phyloP scores from a whole-genome alignment of 2,329 filamentous ascomycete species.

The Fusarium clavum region DNA sequence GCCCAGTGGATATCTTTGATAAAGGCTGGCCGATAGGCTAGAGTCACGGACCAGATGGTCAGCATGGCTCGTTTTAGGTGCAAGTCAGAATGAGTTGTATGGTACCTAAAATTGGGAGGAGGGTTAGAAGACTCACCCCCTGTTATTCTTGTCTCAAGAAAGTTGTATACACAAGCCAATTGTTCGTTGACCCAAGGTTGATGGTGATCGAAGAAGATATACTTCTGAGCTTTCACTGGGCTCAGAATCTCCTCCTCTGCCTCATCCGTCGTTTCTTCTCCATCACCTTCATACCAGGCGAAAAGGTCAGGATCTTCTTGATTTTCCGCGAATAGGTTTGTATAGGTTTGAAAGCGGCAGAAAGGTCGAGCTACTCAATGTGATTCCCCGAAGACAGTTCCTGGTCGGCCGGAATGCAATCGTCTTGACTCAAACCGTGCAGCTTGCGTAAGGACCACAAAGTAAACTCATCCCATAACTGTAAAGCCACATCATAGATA shows the following conservation, averaged over 20 bases:
- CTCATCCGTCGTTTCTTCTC: not conserved
- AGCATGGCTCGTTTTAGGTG: constrained; percentile 33
- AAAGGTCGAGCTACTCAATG: constrained; percentile 37
- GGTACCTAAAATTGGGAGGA: not conserved
- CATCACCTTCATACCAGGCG: not conserved
- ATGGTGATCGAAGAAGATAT: constrained; percentile 37
- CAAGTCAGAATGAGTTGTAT: constrained; percentile 14
- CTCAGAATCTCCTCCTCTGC: not conserved
- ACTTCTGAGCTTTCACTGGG: constrained; percentile 21
- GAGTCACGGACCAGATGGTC: constrained; percentile 35
- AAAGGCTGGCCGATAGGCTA: constrained; percentile 27
- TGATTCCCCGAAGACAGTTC: constrained; percentile 16
- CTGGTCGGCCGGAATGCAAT: constrained; percentile 1
- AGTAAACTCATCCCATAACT: constrained; percentile 23
- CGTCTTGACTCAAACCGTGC: constrained; percentile 23
- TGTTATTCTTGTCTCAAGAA: constrained; percentile 36
- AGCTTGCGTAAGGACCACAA: constrained; percentile 27
- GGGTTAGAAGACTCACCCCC: constrained; percentile 23
- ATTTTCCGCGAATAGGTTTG: constrained; percentile 34
- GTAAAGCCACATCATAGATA: constrained; percentile 25
- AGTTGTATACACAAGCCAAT: constrained; percentile 37
- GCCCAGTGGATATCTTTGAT: constrained; percentile 38
- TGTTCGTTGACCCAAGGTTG: constrained; percentile 44
- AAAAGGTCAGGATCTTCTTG: constrained; percentile 10
- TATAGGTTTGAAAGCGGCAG: constrained; percentile 42